Evolutionary conservation across 768 basidiomycete genomes (phyloP).

Genomic region (Clitopilus hobsonii): DNA sequence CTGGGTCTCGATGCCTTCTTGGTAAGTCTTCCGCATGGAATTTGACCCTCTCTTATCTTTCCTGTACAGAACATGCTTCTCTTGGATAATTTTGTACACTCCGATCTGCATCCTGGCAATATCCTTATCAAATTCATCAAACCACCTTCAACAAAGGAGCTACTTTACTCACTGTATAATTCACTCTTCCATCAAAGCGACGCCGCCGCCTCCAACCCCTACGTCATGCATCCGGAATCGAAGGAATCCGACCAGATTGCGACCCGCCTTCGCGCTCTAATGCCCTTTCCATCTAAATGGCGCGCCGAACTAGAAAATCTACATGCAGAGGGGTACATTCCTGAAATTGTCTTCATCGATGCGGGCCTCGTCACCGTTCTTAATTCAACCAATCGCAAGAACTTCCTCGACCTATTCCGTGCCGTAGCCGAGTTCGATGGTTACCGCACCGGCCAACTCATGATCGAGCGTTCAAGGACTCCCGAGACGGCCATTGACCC

Average conservation of each 20-base stretch:
- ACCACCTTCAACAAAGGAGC: slow-evolving; percentile 64
- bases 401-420: slow-evolving; percentile 96
- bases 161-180: slow-evolving; percentile 57
- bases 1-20: slow-evolving; percentile 93
- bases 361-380: slow-evolving; percentile 92
- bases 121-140: slow-evolving; percentile 97
- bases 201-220: slow-evolving; percentile 30
- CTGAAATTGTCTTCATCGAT: slow-evolving; percentile 95
- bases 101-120: slow-evolving; percentile 89
- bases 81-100: slow-evolving; percentile 95
- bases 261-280: slow-evolving; percentile 58
- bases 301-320: slow-evolving; percentile 58
- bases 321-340: slow-evolving; percentile 71
- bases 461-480: slow-evolving; percentile 91
- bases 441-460: slow-evolving; percentile 89
- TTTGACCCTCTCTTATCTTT: slow-evolving; percentile 6
- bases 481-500: slow-evolving; percentile 88
- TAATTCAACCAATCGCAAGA: slow-evolving; percentile 73
- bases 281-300: slow-evolving; percentile 63
- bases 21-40: no score
- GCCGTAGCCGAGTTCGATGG: slow-evolving; percentile 97
- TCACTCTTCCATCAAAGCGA: slow-evolving; percentile 42
- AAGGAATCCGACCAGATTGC: slow-evolving; percentile 60
- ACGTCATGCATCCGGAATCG: neutral
- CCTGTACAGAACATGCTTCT: slow-evolving; percentile 89